Evolutionary conservation across 2,329 filamentous ascomycete species (phyloP), one percentile per base, ranked within the genome.

Genomic region (Fusarium proliferatum): DNA sequence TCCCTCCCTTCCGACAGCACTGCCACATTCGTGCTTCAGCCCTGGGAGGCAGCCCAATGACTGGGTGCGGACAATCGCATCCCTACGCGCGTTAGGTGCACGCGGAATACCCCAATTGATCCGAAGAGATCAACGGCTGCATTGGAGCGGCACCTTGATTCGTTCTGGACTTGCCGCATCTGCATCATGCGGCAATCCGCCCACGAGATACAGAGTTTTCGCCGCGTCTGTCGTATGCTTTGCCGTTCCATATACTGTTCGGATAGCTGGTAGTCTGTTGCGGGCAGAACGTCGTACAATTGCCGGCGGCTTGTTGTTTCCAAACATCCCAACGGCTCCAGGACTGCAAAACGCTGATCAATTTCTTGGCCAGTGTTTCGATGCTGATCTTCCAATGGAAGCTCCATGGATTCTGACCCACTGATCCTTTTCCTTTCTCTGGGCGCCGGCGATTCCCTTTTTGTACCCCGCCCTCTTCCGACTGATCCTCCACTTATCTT

Each of bases 111-210:
- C 61, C 74, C 71, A 69, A 75, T 78, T 63, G 73, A 67, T 52
- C 67, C 74, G 69, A 74, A 39, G 65, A 74, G 72, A 78, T 78
- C 76, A 76, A 73, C 65, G 61, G 56, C 64, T 48, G 52, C 46
- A 61, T 63, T 41, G 56, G n/a, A 65, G 61, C 64, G 57, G 68
- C 60, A 51, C 61, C 46, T 69, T 77, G 70, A 71, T 78, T 78
- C 67, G 64, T 58, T 61, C 76, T 68, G 71, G 59, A 48, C 60
- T 62, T 67, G 62, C 65, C 52, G 57, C 67, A 72, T 75, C 66
- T 69, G 76, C 76, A 76, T 56, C 70, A 64, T 71, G 72, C 60
- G 45, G 57, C 55, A 73, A 51, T 55, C 59, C 63, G 69, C 53
- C 66, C 57, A 74, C 26, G 64, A 61, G 67, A 64, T 69, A 73